These are phyloP conservation scores for Pseudogymnoascus sp. DNA, from an alignment of 2,329 filamentous ascomycete genomes.

Conservation along the genomic window DNA sequence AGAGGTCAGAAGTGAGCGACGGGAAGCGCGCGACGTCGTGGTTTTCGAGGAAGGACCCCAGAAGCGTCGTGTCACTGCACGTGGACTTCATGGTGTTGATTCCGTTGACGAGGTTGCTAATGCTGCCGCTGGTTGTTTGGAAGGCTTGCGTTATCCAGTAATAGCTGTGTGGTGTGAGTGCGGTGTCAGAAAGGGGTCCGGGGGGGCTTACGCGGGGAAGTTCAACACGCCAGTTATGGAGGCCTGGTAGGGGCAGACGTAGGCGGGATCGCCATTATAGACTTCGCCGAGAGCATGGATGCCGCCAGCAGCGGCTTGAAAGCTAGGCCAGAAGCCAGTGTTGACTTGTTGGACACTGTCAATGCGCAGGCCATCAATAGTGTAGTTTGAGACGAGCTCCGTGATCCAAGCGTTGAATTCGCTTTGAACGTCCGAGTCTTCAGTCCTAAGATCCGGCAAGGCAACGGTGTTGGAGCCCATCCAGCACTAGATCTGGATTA, in stretches of 20 bases:
- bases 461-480: constrained; percentile 23
- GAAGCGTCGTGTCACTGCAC: constrained; percentile 30
- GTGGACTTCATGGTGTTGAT: constrained; percentile 22
- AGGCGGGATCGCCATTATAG: constrained; percentile 44
- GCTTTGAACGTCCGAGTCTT: constrained; percentile 19
- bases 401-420: constrained; percentile 22
- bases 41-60: constrained; percentile 36
- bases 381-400: constrained; percentile 25
- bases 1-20: constrained; percentile 19
- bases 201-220: constrained; percentile 40
- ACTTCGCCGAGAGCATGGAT: constrained; percentile 57
- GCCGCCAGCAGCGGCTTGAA: constrained; percentile 42
- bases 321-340: constrained; percentile 47
- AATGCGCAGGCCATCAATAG: constrained; percentile 42
- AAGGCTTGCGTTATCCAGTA: constrained; percentile 25
- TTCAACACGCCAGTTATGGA: constrained; percentile 53
- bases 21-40: constrained; percentile 23
- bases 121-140: constrained; percentile 22
- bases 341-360: constrained; percentile 42
- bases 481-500: constrained; percentile 17
- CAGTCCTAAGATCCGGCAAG: constrained; percentile 26
- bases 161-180: constrained; percentile 15
- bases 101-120: constrained; percentile 24
- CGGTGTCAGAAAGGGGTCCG: constrained; percentile 9
- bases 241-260: constrained; percentile 46